A percentile compares a stretch with the other conserved stretches of the same genome.
Evolutionary conservation across 306 rosid species (phyloP).

Genomic region (Senna tora): DNA sequence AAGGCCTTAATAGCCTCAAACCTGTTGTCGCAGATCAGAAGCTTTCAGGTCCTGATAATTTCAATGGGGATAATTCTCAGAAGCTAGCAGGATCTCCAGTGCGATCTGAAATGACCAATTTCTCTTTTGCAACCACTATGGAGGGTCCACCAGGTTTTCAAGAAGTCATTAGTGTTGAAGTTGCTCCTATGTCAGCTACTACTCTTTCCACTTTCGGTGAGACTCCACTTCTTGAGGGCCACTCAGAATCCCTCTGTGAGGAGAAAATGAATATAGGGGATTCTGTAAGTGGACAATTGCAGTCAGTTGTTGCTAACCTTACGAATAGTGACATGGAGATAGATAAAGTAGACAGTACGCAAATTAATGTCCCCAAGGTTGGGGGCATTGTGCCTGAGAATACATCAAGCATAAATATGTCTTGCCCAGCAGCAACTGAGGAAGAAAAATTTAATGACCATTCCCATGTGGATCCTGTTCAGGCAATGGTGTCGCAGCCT

Average conservation of each 20-base stretch:
- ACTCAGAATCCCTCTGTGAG: conserved; percentile 22
- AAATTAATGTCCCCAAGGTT: neutral
- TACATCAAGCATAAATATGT: conserved; percentile 5
- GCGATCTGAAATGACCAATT: neutral
- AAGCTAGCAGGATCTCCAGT: neutral
- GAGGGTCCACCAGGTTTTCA: neutral
- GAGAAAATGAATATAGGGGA: conserved; percentile 27
- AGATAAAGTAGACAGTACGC: conserved; percentile 18
- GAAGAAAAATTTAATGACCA: conserved; percentile 5
- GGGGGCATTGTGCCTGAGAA: conserved; percentile 10
- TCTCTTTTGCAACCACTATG: neutral
- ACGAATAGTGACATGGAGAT: conserved; percentile 17
- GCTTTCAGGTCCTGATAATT: conserved; percentile 23
- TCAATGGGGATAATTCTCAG: conserved; percentile 1
- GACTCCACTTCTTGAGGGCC: conserved; percentile 34
- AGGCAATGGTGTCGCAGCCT: neutral
- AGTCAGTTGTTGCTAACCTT: conserved; percentile 14
- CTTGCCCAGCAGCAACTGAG: conserved; percentile 7
- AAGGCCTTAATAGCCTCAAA: neutral
- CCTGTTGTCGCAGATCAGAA: conserved; percentile 31
- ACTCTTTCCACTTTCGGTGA: conserved; percentile 2
- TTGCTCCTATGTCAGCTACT: neutral
- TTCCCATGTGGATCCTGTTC: conserved; percentile 17
- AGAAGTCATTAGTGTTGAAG: neutral
- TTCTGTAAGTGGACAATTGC: conserved; percentile 17